phyloP scores from a whole-genome alignment of 148 eudicot species.

The Pouteria glomerata region DNA sequence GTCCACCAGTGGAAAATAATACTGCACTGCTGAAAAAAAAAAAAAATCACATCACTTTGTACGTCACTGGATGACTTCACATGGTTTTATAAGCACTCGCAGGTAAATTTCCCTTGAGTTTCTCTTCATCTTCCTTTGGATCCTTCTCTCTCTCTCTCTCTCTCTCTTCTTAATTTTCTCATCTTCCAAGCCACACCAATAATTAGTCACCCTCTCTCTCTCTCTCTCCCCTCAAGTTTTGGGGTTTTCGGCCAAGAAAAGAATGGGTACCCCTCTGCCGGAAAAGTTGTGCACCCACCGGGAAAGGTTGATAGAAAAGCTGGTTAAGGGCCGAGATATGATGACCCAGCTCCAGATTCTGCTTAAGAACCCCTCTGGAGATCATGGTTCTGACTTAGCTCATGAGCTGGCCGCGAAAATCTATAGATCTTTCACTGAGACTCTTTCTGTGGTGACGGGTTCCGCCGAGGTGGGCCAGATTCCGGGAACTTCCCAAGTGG shows the following conservation, averaged over 20 bases:
- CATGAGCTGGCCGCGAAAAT: constrained; percentile 17
- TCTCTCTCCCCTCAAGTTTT: too few relatives aligned
- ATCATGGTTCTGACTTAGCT: constrained; percentile 15
- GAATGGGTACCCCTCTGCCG: neutral
- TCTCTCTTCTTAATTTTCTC: neutral
- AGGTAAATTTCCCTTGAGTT: neutral
- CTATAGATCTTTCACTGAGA: constrained; percentile 14
- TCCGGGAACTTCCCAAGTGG: constrained; percentile 10
- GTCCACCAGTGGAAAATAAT: too few relatives aligned
- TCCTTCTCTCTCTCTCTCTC: neutral
- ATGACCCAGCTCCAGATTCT: constrained; percentile 23
- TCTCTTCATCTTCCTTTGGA: neutral
- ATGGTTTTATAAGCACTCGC: too few relatives aligned
- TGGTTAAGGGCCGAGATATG: constrained; percentile 18
- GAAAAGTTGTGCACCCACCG: neutral
- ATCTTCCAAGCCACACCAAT: neutral
- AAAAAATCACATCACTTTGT: too few relatives aligned
- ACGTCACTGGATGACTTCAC: too few relatives aligned
- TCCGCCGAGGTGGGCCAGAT: constrained; percentile 2
- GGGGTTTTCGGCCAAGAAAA: too few relatives aligned
- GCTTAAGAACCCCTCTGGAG: neutral
- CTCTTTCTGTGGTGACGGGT: constrained; percentile 17
- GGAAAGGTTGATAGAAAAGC: constrained; percentile 10
- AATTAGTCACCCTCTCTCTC: too few relatives aligned
- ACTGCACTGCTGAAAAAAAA: too few relatives aligned